These are phyloP conservation scores for Neonectria hederae DNA, from an alignment of 2,329 filamentous ascomycete genomes.

Conservation along the genomic window DNA sequence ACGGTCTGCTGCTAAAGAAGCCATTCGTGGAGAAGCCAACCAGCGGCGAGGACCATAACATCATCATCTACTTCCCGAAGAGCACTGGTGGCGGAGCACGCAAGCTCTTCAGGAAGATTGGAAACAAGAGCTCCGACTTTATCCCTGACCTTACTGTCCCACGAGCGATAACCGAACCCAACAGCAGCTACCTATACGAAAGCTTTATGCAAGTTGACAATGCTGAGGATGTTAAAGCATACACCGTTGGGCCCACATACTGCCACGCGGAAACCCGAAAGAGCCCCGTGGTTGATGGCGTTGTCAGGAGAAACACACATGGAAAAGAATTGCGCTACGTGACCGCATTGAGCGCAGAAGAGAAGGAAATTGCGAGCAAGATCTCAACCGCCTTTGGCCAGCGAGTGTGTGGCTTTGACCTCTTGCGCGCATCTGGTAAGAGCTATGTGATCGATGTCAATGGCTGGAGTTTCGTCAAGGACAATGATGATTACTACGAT, in stretches of 20 bases:
- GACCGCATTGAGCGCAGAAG: conserved; percentile 81
- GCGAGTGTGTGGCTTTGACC: conserved; percentile 93
- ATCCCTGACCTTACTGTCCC: conserved; percentile 80
- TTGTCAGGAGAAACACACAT: conserved; percentile 95
- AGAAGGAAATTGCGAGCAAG: conserved; percentile 85
- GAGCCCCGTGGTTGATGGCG: conserved; percentile 94
- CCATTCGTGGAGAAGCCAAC: conserved; percentile 98
- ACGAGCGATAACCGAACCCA: conserved; percentile 81
- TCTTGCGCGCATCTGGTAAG: conserved; percentile 85
- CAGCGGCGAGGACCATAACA: conserved; percentile 98
- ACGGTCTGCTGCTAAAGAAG: conserved; percentile 83
- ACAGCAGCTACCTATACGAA: conserved; percentile 93
- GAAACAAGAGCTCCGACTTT: conserved; percentile 98
- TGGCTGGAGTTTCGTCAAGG: conserved; percentile 99
- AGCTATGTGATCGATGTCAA: conserved; percentile 99
- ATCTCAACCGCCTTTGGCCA: conserved; percentile 95
- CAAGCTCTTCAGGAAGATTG: conserved; percentile 94
- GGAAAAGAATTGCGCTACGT: conserved; percentile 98
- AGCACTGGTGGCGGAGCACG: conserved; percentile 88
- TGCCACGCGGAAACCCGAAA: conserved; percentile 98
- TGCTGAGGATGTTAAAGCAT: conserved; percentile 97
- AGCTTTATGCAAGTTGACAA: conserved; percentile 97
- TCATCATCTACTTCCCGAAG: conserved; percentile 95
- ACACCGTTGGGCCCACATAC: conserved; percentile 91
- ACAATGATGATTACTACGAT: conserved; percentile 98